A percentile compares a stretch with the other conserved stretches of the same genome.
Conservation (phyloP, 2,329 filamentous ascomycete genomes). For the Neoscytalidium dimidiatum region DNA sequence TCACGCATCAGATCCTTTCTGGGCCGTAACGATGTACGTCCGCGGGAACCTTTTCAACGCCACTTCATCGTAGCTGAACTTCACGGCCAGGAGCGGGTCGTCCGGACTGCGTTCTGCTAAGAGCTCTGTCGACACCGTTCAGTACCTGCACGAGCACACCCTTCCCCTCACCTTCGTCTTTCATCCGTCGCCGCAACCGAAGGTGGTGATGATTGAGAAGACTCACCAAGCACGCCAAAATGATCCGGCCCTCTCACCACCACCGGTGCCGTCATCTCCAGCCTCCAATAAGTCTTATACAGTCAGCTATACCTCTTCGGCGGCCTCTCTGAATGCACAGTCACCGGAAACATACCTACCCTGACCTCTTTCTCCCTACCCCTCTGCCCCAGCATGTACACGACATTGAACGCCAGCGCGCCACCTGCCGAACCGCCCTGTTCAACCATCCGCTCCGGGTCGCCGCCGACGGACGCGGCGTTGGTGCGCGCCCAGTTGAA, state of each 20-base stretch:
- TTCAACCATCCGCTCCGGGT: neutral
- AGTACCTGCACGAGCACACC: neutral
- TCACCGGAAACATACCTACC: conserved; percentile 19
- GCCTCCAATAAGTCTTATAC: conserved; percentile 15
- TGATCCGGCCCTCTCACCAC: neutral
- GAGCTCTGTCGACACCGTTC: neutral
- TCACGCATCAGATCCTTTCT: conserved; percentile 33
- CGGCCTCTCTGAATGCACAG: conserved; percentile 20
- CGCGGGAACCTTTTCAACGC: conserved; percentile 22
- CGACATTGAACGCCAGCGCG: conserved; percentile 19
- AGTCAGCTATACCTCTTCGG: conserved; percentile 21
- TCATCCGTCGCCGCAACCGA: no score
- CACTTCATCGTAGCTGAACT: conserved; percentile 1
- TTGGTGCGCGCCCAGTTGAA: conserved; percentile 15
- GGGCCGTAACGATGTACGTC: conserved; percentile 23
- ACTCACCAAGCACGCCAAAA: neutral
- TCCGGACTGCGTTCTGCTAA: conserved; percentile 5
- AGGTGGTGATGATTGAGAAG: neutral
- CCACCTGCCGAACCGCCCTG: conserved; percentile 25
- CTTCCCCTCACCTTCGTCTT: no score
- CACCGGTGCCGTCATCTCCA: conserved; percentile 11
- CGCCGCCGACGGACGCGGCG: neutral
- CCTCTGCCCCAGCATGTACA: neutral
- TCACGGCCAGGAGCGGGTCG: conserved; percentile 18
- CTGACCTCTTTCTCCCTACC: neutral